A percentile compares a stretch with the other conserved stretches of the same genome.
Conservation (phyloP, 2,329 filamentous ascomycete genomes). For the Cordyceps tenuipes region DNA sequence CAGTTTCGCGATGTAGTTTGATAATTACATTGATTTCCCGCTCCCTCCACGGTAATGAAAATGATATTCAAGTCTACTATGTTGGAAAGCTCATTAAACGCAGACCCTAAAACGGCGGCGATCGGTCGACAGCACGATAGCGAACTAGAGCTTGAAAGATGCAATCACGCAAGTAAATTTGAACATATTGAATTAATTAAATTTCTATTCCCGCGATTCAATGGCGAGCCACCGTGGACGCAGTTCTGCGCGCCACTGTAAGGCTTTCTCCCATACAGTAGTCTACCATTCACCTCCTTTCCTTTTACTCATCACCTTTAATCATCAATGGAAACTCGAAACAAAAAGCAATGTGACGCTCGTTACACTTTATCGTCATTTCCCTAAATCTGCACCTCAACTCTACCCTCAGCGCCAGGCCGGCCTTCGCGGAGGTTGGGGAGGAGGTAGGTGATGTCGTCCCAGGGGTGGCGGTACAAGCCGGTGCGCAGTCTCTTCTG, state of each 20-base stretch:
- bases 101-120: too few species aligned
- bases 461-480: constrained; percentile 98
- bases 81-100: too few species aligned
- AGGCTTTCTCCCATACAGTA: constrained; percentile 5
- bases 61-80: too few species aligned
- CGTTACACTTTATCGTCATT: constrained; percentile 17
- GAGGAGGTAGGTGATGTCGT: constrained; percentile 92
- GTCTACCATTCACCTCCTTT: constrained; percentile 5
- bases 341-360: constrained; percentile 21
- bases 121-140: too few species aligned
- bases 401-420: constrained; percentile 72
- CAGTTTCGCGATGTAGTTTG: too few species aligned
- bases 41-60: too few species aligned
- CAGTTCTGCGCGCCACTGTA: background rate
- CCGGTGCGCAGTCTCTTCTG: constrained; percentile 98
- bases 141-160: background rate
- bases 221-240: background rate
- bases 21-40: too few species aligned
- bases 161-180: background rate
- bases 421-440: constrained; percentile 66
- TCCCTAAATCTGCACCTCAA: constrained; percentile 72
- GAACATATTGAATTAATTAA: constrained; percentile 10
- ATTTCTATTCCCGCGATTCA: constrained; percentile 8
- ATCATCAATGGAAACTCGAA: constrained; percentile 9
- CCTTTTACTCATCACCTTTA: constrained; percentile 4